Base-by-base conservation (phyloP, 139 green algal genomes). In the Picochlorum costavermella region DNA sequence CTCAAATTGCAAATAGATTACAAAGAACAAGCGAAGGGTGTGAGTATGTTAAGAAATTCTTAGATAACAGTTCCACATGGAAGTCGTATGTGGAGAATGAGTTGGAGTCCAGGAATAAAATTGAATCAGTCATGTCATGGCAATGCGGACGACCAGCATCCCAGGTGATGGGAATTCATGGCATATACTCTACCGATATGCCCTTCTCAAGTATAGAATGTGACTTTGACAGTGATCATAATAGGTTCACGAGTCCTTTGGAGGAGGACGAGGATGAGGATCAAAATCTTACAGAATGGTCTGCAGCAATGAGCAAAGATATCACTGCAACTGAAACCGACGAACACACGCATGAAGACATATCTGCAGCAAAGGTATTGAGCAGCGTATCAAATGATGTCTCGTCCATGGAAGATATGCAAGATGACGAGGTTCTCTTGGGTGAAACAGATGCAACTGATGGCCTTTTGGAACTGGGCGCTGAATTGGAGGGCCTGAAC, bases 1-100 rank as follows among this genome's bases (percentile, higher is more conserved):
- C 86, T 1, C 75, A 83, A 26, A 75, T 95, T 6, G 81, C 68
- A 49, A 87, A 53, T 45, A n/a, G 60, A 23, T 31, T 66, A 31
- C 10, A 28, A 23, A 20, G 37, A 12, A n/a, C 13, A 16, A 40
- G 33, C 5, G 36, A 56, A 40, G 14, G 11, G 14, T 37, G 36
- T 66, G 17, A 16, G 17, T 43, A 49, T 26, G n/a, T 66, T 6
- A 20, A 16, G 37, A 40, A 56, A 13, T 56, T 66, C 13, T 57
- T 66, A 23, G 33, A 66, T 23, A 43, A 37, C 4, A 16, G 20
- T 10, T 13, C 25, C 40, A n/a, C 13, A 31, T 68, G 44, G 62
- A 46, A 50, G 30, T 12, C 25, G 25, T 31, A 63, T 28, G 25
- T 63, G 13, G 43, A 44, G 9, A 46, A 64, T 45, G 6, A 16